Percentiles rank a stretch among this genome's conserved stretches.
Evolutionary conservation across 202 grass and related monocot species (phyloP).

Genomic region (Setaria viridis): DNA sequence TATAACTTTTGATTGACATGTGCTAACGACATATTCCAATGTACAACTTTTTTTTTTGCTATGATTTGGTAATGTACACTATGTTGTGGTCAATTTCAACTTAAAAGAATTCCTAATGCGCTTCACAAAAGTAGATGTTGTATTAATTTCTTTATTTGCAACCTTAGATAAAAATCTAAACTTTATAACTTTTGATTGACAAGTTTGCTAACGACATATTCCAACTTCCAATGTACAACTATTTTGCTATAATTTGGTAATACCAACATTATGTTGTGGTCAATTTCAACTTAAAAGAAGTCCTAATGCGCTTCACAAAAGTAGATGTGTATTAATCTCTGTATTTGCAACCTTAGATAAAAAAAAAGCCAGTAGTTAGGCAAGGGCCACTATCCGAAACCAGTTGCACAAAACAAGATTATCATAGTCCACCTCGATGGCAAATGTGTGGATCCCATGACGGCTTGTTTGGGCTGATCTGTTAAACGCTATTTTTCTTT

Average conservation of each 20-base stretch:
- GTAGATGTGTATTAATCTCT: neutral
- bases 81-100: neutral
- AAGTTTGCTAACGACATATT: neutral
- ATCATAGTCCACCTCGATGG: neutral
- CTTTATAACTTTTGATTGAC: neutral
- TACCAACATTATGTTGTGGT: neutral
- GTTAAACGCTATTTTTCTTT: neutral
- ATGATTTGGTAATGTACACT: neutral
- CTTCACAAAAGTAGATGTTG: neutral
- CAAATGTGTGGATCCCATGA: neutral
- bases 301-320: neutral
- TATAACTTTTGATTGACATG: neutral
- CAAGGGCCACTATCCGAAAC: neutral
- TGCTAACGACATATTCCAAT: neutral
- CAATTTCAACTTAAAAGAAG: neutral
- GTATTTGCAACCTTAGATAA: neutral
- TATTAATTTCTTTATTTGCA: neutral
- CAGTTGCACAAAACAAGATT: neutral
- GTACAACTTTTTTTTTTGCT: neutral
- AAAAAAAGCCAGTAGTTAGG: neutral
- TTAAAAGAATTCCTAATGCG: neutral
- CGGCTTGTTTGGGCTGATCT: neutral
- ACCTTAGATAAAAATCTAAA: neutral
- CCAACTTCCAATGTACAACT: neutral
- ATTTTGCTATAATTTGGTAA: neutral